Conservation (phyloP, 352 stramenopile genomes). For the Phytophthora sp. region DNA sequence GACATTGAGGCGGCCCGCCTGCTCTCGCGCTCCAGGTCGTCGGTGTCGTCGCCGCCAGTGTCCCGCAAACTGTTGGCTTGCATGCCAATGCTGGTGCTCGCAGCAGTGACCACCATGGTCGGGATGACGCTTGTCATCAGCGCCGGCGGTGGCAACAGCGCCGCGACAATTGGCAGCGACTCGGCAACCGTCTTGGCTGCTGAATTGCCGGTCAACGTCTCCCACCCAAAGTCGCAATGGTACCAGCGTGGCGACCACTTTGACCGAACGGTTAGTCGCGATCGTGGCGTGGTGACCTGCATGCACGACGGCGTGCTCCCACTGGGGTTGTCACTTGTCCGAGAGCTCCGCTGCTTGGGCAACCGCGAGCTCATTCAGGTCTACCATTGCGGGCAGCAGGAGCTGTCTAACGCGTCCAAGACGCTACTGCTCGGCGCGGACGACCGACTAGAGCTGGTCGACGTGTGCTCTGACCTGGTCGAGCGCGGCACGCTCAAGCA, state of each 20-base stretch:
- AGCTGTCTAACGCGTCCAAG: constrained; percentile 35
- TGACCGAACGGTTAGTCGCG: constrained; percentile 26
- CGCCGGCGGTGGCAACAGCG: constrained; percentile 11
- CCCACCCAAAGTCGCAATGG: constrained; percentile 19
- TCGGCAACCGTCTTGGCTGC: constrained; percentile 24
- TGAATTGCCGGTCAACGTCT: constrained; percentile 7
- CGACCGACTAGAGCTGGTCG: constrained; percentile 37
- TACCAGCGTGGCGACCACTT: constrained; percentile 33
- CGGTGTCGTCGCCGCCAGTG: constrained; percentile 2
- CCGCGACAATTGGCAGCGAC: constrained; percentile 8
- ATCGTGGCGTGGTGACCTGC: constrained; percentile 42
- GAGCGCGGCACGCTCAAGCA: constrained; percentile 14
- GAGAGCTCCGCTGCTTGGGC: constrained; percentile 43
- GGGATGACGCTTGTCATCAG: constrained; percentile 25
- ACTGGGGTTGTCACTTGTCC: constrained; percentile 48
- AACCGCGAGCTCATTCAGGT: constrained; percentile 47
- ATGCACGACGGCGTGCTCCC: constrained; percentile 36
- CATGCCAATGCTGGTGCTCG: constrained; percentile 19
- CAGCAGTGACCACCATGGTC: constrained; percentile 20
- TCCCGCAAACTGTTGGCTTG: constrained; percentile 18
- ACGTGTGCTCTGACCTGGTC: constrained; percentile 42
- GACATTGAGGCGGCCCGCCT: constrained; percentile 17
- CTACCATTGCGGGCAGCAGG: constrained; percentile 42
- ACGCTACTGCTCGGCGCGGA: constrained; percentile 17
- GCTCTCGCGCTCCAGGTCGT: constrained; percentile 2